Conservation (phyloP, 371 early-diverging fungal genomes). For the Mucor indicus region DNA sequence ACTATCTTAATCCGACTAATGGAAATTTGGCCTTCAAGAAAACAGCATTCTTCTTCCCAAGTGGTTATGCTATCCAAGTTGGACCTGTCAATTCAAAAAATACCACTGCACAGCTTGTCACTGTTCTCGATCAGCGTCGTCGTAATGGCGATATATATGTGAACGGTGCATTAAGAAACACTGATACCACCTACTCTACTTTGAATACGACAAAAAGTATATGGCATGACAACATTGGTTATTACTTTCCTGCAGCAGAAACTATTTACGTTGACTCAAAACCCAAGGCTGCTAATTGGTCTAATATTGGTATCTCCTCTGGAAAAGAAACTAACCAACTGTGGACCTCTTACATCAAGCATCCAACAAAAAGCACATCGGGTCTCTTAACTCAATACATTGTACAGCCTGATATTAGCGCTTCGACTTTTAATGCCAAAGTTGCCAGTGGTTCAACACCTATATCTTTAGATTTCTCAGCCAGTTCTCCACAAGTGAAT, state of each 20-base stretch:
- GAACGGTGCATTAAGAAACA: constrained; percentile 4
- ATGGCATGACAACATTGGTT: constrained; percentile 29
- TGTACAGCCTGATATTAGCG: constrained; percentile 20
- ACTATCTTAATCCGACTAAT: constrained; percentile 24
- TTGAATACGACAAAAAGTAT: constrained; percentile 3
- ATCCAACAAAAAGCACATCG: not conserved
- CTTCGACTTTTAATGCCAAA: constrained; percentile 1
- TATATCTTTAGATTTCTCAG: constrained; percentile 10
- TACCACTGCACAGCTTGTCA: constrained; percentile 10
- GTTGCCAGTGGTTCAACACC: not conserved
- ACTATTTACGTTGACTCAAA: constrained; percentile 14
- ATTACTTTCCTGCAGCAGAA: constrained; percentile 18
- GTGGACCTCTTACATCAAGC: constrained; percentile 22
- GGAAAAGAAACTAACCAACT: constrained; percentile 9
- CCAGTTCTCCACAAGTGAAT: constrained; percentile 16
- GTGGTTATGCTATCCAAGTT: constrained; percentile 26
- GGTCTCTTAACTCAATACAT: constrained; percentile 15
- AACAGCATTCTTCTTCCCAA: constrained; percentile 29
- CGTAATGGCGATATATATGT: constrained; percentile 22
- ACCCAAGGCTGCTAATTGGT: constrained; percentile 14
- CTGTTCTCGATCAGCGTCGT: constrained; percentile 29
- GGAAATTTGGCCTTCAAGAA: constrained; percentile 23
- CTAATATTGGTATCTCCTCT: constrained; percentile 22
- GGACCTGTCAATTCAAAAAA: constrained; percentile 16
- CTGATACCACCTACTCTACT: constrained; percentile 2